Evolutionary conservation across 192 early-diverging fungal genomes (phyloP).

Genomic region (Diversispora epigaea): DNA sequence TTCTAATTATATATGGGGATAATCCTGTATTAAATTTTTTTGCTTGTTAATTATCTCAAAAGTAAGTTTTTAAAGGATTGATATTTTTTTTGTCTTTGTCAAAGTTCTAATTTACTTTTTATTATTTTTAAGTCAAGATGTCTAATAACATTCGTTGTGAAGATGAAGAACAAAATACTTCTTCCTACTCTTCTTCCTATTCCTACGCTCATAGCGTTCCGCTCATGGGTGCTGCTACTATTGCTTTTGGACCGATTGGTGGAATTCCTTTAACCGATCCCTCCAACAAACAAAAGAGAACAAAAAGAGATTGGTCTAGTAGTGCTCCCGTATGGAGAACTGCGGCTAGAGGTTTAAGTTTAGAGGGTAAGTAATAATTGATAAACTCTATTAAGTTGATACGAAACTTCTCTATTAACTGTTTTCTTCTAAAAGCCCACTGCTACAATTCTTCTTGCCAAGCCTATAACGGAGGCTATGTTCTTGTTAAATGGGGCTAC

Average conservation of each 20-base stretch:
- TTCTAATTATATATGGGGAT: too few species aligned
- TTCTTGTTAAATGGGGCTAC: slow-evolving; percentile 13
- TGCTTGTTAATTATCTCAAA: too few species aligned
- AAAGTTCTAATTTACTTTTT: background rate
- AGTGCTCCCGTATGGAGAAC: slow-evolving; percentile 13
- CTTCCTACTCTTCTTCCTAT: background rate
- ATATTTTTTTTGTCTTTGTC: too few species aligned
- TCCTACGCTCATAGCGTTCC: background rate
- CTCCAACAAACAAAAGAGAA: background rate
- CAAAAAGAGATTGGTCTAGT: slow-evolving; percentile 6
- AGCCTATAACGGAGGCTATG: slow-evolving; percentile 4
- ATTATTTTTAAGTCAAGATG: background rate
- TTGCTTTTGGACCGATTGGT: background rate
- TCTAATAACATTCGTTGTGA: slow-evolving; percentile 8
- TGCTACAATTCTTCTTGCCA: slow-evolving; percentile 4
- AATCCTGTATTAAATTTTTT: too few species aligned
- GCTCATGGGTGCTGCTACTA: too few species aligned
- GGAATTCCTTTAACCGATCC: background rate
- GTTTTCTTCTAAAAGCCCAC: slow-evolving; percentile 5
- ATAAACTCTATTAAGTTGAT: background rate
- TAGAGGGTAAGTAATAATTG: slow-evolving; percentile 9
- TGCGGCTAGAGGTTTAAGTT: slow-evolving; percentile 9
- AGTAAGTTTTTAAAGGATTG: background rate
- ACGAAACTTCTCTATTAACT: background rate
- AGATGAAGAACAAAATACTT: slow-evolving; percentile 7